Percentiles rank a stretch among this genome's conserved stretches.
phyloP scores from a whole-genome alignment of 23 red algal species.

The Gracilaria gracilis region DNA sequence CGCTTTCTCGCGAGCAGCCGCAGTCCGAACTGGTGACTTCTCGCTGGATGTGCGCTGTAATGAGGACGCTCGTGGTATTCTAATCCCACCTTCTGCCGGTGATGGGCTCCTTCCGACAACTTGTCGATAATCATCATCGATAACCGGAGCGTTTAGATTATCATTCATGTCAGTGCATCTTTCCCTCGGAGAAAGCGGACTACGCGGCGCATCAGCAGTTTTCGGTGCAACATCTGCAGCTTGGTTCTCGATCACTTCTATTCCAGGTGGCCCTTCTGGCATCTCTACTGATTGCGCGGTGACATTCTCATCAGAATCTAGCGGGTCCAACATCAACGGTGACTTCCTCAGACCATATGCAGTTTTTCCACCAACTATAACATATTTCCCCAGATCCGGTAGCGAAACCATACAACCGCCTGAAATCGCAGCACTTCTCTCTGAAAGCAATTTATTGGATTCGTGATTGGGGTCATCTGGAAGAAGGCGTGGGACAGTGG shows the following conservation, averaged over 20 bases:
- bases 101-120: neutral
- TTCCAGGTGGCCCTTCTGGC: neutral
- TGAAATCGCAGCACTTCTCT: neutral
- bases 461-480: neutral
- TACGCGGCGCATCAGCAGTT: neutral
- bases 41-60: slow-evolving; percentile 13
- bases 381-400: slow-evolving; percentile 46
- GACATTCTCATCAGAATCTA: slow-evolving; percentile 10
- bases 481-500: neutral
- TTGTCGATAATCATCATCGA: neutral
- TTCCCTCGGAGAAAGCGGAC: neutral
- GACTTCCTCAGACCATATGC: slow-evolving; percentile 25
- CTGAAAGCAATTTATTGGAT: neutral
- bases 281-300: neutral
- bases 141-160: neutral
- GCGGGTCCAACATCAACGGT: slow-evolving; percentile 38
- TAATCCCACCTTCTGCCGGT: neutral
- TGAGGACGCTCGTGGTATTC: slow-evolving; percentile 10
- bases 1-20: neutral
- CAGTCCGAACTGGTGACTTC: neutral
- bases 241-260: neutral
- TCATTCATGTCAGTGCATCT: slow-evolving; percentile 5
- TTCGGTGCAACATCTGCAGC: neutral
- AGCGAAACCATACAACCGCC: slow-evolving; percentile 51
- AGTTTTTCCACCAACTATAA: slow-evolving; percentile 49